Evolutionary conservation across 1,284 basidiomycete genomes (phyloP), one percentile per base, ranked within the genome.

Genomic region (Marasmius oreades): DNA sequence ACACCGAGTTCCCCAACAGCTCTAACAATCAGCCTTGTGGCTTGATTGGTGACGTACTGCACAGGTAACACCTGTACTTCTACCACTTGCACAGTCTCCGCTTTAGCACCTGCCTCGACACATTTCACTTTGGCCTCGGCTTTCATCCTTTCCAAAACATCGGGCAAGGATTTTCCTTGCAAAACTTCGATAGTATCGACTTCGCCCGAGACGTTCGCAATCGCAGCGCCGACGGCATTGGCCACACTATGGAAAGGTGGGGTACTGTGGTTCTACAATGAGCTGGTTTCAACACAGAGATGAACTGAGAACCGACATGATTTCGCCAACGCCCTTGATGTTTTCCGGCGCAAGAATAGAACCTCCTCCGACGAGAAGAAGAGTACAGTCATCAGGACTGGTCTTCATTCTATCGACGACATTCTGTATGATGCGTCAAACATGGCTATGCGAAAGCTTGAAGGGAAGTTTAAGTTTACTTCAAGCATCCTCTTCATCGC

Each of bases 161-260:
- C 71, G 33, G 70, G 64, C n/a, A 77, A 67, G 51, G 67, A 66
- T 45, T 69, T 69, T 6, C 69, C 72, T 47, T 73, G 65, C 3
- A 77, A 63, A 33, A 77, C 70, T 57, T 77, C 73, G 20, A 79
- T 76, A 0, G 74, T 77, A 58, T 78, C 77, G 2, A 69, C 61
- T 56, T 63, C 61, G 46, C 75, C 68, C 0, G 70, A 67, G 5
- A 74, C 73, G 56, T 71, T 76, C 4, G 76, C 75, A 61, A 79
- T 77, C 1, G 77, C 77, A 1, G 77, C 77, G 3, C 82, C 81
- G 14, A 84, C 80, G 2, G 82, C 82, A 60, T 85, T 85, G 1
- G 82, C 81, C 11, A 81, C 79, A 48, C 75, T 72, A 56, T 75
- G 77, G 63, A 73, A 76, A 0, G 76, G 76, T 14, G 81, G 79